Evolutionary conservation across 305 asterid species (phyloP).

Genomic region (Caryopteris hybrid): DNA sequence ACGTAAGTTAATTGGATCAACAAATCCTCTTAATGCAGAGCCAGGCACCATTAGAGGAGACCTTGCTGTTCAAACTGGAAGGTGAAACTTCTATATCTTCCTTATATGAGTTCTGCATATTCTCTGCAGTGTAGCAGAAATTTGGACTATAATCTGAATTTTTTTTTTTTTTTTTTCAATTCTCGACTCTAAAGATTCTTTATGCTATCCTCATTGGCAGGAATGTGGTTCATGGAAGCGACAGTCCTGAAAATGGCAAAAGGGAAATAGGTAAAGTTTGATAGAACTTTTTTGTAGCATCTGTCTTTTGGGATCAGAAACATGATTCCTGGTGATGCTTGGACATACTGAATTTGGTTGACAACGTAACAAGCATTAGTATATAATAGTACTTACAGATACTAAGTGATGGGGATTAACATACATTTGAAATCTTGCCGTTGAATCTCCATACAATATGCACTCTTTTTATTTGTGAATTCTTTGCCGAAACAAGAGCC

Average conservation of each 20-base stretch:
- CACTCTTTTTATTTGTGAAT: background rate
- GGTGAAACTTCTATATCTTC: slow-evolving; percentile 50
- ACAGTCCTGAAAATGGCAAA: slow-evolving; percentile 87
- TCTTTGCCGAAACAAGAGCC: background rate
- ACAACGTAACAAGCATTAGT: too few relatives aligned
- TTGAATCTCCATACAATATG: background rate
- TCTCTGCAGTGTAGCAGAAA: background rate
- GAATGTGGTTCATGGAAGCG: slow-evolving; percentile 97
- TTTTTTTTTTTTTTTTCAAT: background rate
- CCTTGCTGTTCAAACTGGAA: slow-evolving; percentile 95
- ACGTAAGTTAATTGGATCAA: slow-evolving; percentile 86
- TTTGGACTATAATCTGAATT: background rate
- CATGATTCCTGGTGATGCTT: background rate
- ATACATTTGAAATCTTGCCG: background rate
- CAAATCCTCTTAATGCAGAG: slow-evolving; percentile 91
- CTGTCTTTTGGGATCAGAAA: too few relatives aligned
- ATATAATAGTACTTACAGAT: background rate
- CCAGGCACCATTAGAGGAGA: slow-evolving; percentile 99
- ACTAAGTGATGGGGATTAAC: background rate
- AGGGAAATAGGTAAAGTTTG: slow-evolving; percentile 71
- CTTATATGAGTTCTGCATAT: too few relatives aligned
- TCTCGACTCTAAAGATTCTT: background rate
- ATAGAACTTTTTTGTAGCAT: background rate
- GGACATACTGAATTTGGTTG: too few relatives aligned
- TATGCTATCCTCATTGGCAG: slow-evolving; percentile 34